These are phyloP conservation scores for Lactarius hatsudake DNA, from an alignment of 768 basidiomycete species.

Conservation along the genomic window DNA sequence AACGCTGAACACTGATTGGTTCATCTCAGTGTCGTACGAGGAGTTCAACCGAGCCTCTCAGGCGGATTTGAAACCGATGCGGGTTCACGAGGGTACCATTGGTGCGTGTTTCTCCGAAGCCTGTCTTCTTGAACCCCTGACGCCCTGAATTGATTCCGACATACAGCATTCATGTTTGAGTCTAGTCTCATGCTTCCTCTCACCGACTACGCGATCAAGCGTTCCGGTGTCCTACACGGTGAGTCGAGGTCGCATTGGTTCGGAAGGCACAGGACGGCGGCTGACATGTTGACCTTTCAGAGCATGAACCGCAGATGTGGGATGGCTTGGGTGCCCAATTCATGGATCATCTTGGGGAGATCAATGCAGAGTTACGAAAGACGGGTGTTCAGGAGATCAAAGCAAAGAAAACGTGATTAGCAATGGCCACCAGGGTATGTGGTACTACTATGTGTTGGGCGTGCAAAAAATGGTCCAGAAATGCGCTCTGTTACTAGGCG, in stretches of 20 bases:
- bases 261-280: not conserved
- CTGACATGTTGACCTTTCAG: not conserved
- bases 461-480: not conserved
- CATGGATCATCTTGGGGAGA: not conserved
- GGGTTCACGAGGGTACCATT: constrained; percentile 52
- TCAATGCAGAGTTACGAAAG: not conserved
- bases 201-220: constrained; percentile 61
- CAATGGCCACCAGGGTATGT: not conserved
- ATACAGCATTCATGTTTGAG: constrained; percentile 61
- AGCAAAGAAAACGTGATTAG: not conserved
- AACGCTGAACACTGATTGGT: not conserved
- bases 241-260: not conserved
- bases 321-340: not conserved
- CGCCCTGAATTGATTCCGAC: not conserved
- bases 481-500: not conserved
- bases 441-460: too few relatives aligned
- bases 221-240: constrained; percentile 54
- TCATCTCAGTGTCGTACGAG: constrained; percentile 50
- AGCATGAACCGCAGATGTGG: not conserved
- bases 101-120: constrained; percentile 36
- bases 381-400: not conserved
- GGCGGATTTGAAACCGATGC: constrained; percentile 48
- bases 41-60: constrained; percentile 58
- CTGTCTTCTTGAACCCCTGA: not conserved
- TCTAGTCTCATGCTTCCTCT: constrained; percentile 60